Evolutionary conservation across 768 basidiomycete species (phyloP), one percentile per base, ranked within the genome.

Genomic region (Sporobolomyces phaffii): DNA sequence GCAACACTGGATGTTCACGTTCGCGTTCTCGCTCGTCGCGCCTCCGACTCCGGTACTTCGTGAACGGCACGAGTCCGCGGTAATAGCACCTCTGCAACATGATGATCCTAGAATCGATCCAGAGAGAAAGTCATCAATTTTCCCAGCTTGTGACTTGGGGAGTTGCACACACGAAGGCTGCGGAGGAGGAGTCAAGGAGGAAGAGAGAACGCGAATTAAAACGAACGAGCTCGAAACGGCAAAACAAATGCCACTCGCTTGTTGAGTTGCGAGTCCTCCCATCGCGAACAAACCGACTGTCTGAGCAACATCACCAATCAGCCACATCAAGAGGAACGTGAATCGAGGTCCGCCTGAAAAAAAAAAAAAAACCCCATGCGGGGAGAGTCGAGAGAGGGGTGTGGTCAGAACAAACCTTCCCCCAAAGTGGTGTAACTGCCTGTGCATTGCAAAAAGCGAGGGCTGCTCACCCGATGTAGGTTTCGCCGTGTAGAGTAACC

Each of bases 161-260:
- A n/a, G n/a, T n/a, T n/a, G n/a, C n/a, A n/a, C n/a, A n/a, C n/a
- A n/a, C n/a, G n/a, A n/a, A n/a, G n/a, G n/a, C n/a, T n/a, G n/a
- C n/a, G n/a, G n/a, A n/a, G n/a, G n/a, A n/a, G n/a, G n/a, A n/a
- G n/a, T n/a, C n/a, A n/a, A n/a, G n/a, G n/a, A n/a, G n/a, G 34
- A 20, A 22, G 40, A 44, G 15, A 29, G 17, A 41, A 38, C 29
- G n/a, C 49, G 50, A n/a, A 14, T n/a, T n/a, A n/a, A 38, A 14
- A n/a, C 62, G 15, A 5, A 64, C 63, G 51, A 31, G 40, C 24
- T 56, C 34, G 47, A 31, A 15, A 58, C 38, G 2, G 36, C 54
- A 40, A 64, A 64, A 22, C 63, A 64, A 4, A 64, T 50, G 6
- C 41, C 43, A 14, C 47, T 49, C 40, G 54, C 48, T 18, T 57